Evolutionary conservation across 108 stramenopile genomes (phyloP).

Genomic region (Cyclostephanos tholiformis): DNA sequence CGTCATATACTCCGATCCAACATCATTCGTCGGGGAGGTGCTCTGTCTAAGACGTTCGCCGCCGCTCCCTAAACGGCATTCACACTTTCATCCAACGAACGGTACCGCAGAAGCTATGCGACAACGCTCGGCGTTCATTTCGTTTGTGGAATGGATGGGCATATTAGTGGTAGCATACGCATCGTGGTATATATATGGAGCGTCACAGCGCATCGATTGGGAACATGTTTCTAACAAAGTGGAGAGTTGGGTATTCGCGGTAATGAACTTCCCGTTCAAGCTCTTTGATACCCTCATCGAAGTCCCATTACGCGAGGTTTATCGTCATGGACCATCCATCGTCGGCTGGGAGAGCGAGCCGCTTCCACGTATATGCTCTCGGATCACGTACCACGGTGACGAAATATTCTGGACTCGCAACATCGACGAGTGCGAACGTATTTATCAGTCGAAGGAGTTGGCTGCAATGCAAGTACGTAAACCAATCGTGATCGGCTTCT

Average conservation of each 20-base stretch:
- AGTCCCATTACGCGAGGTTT: slow-evolving; percentile 58
- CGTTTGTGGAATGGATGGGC: slow-evolving; percentile 35
- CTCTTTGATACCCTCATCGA: slow-evolving; percentile 36
- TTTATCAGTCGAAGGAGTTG: slow-evolving; percentile 59
- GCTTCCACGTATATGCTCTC: slow-evolving; percentile 55
- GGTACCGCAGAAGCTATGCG: not conserved
- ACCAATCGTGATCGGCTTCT: slow-evolving; percentile 39
- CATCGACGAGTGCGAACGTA: slow-evolving; percentile 56
- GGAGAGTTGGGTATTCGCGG: slow-evolving; percentile 4
- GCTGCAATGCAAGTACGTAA: slow-evolving; percentile 53
- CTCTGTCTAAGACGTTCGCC: slow-evolving; percentile 26
- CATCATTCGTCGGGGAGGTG: slow-evolving; percentile 30
- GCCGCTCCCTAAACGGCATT: not conserved
- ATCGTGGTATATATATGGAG: slow-evolving; percentile 22
- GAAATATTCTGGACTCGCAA: slow-evolving; percentile 64
- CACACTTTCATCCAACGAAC: slow-evolving; percentile 7
- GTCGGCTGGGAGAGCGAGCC: slow-evolving; percentile 68
- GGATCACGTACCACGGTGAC: slow-evolving; percentile 60
- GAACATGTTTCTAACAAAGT: slow-evolving; percentile 6
- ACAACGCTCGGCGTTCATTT: slow-evolving; percentile 16
- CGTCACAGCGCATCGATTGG: slow-evolving; percentile 23
- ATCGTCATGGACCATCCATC: slow-evolving; percentile 59
- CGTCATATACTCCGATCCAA: slow-evolving; percentile 29
- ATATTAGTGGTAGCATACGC: slow-evolving; percentile 6
- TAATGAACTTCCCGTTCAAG: slow-evolving; percentile 23